A percentile compares a stretch with the other conserved stretches of the same genome.
phyloP scores from a whole-genome alignment of 2,329 filamentous ascomycete species.

The Exophiala aquamarina region DNA sequence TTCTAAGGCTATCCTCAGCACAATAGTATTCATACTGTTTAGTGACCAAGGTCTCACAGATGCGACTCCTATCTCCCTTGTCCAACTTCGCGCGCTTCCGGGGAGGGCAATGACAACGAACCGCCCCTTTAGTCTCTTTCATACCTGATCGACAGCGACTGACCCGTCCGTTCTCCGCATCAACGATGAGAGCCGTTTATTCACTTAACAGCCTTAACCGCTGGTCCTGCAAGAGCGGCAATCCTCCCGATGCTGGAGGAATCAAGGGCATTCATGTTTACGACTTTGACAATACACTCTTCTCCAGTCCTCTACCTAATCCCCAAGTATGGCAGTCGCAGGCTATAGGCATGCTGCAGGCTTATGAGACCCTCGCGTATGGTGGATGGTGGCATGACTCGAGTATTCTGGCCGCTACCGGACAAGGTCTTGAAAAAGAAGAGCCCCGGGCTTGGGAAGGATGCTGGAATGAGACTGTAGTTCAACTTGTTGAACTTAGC shows the following conservation, averaged over 20 bases:
- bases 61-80: neutral
- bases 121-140: neutral
- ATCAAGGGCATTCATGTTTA: conserved; percentile 87
- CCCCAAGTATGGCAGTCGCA: conserved; percentile 78
- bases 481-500: conserved; percentile 74
- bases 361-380: conserved; percentile 72
- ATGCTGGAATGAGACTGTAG: conserved; percentile 95
- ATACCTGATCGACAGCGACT: neutral
- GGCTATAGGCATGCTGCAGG: conserved; percentile 75
- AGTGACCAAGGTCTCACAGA: too few species aligned
- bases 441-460: conserved; percentile 82
- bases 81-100: neutral
- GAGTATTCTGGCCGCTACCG: conserved; percentile 80
- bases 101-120: neutral
- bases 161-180: neutral
- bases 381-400: conserved; percentile 98
- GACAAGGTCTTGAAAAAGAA: conserved; percentile 77
- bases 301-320: conserved; percentile 87
- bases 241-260: conserved; percentile 65
- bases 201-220: conserved; percentile 76
- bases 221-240: conserved; percentile 73
- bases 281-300: conserved; percentile 97
- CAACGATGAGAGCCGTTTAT: conserved; percentile 29
- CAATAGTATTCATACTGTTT: too few species aligned
- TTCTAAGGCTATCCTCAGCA: too few species aligned